phyloP scores from a whole-genome alignment of 257 asterid genomes.

The Haberlea rhodopensis region DNA sequence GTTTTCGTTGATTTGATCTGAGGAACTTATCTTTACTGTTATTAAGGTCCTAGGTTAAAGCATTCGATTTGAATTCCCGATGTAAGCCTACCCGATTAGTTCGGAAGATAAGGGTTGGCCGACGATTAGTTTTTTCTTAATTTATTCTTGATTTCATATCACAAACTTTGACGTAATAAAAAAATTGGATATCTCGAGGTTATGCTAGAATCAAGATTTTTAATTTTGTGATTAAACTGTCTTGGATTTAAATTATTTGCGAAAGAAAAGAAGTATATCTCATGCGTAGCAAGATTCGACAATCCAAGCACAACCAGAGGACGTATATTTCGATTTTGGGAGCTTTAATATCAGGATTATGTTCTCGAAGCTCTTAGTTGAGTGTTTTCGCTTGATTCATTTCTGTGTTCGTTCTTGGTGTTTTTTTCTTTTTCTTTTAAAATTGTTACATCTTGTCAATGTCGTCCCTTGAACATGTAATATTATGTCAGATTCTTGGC shows the following conservation, averaged over 20 bases:
- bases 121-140: too few relatives aligned
- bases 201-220: not conserved
- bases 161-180: too few relatives aligned
- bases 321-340: not conserved
- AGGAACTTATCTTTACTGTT: not conserved
- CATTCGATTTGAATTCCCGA: not conserved
- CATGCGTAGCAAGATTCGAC: too few relatives aligned
- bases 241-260: not conserved
- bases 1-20: too few relatives aligned
- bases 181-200: not conserved
- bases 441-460: too few relatives aligned
- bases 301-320: too few relatives aligned
- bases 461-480: not conserved
- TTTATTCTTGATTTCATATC: too few relatives aligned
- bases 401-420: too few relatives aligned
- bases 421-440: too few relatives aligned
- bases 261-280: too few relatives aligned
- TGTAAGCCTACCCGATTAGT: not conserved
- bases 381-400: not conserved
- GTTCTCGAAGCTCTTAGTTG: not conserved
- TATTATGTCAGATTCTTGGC: not conserved
- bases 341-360: not conserved
- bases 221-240: not conserved
- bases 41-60: not conserved
- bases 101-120: not conserved